phyloP scores from a whole-genome alignment of 2,329 filamentous ascomycete genomes.

The Davidsoniella eucalypti region DNA sequence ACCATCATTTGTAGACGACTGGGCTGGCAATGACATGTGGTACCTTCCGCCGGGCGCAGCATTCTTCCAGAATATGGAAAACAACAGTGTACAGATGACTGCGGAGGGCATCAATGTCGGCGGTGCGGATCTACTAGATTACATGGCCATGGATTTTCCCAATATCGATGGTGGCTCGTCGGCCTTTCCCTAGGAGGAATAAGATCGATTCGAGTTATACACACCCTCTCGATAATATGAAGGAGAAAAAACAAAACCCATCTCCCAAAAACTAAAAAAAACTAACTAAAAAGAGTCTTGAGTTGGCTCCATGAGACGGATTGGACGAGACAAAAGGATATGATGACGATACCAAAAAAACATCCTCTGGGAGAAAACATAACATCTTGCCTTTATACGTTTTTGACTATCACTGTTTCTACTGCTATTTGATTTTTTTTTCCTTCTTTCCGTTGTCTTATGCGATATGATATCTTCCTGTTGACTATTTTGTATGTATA shows the following conservation, averaged over 20 bases:
- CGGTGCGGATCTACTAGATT: slow-evolving; percentile 49
- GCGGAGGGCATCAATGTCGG: slow-evolving; percentile 51
- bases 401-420: too few relatives aligned
- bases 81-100: slow-evolving; percentile 46
- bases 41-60: slow-evolving; percentile 47
- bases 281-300: not conserved
- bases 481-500: not conserved
- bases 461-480: not conserved
- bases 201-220: not conserved
- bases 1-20: slow-evolving; percentile 30
- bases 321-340: not conserved
- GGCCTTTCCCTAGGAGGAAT: not conserved
- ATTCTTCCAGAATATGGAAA: slow-evolving; percentile 48
- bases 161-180: slow-evolving; percentile 4
- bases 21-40: slow-evolving; percentile 46
- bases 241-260: too few relatives aligned
- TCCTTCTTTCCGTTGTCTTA: not conserved
- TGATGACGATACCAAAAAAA: too few relatives aligned
- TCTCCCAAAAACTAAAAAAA: not conserved
- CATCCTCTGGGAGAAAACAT: too few relatives aligned
- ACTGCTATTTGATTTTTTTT: too few relatives aligned
- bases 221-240: too few relatives aligned
- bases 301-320: too few relatives aligned
- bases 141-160: slow-evolving; percentile 43
- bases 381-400: too few relatives aligned